These are phyloP conservation scores for Nicotiana tabacum DNA, from an alignment of 257 asterid genomes.

Conservation along the genomic window DNA sequence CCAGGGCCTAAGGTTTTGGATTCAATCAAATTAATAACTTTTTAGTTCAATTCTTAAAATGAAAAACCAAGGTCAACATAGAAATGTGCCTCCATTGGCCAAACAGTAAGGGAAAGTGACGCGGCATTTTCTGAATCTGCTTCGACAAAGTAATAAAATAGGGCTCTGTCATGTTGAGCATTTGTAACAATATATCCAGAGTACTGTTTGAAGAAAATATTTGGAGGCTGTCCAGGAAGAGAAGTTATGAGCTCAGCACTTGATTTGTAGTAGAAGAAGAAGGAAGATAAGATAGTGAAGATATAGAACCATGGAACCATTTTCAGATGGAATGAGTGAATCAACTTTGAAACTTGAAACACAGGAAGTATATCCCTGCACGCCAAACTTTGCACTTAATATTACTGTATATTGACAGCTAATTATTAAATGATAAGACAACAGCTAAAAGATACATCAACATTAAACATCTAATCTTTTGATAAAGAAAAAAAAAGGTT, in stretches of 20 bases:
- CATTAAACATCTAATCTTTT: no score
- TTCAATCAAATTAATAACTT: not conserved
- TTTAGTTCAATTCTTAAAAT: not conserved
- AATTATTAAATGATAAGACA: not conserved
- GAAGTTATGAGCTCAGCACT: constrained; percentile 15
- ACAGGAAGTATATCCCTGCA: not conserved
- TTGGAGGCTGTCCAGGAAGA: constrained; percentile 24
- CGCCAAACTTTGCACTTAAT: no score
- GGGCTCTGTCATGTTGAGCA: constrained; percentile 15
- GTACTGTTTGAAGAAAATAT: constrained; percentile 18
- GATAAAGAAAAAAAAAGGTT: no score
- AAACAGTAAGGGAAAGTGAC: constrained; percentile 19
- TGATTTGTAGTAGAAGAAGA: not conserved
- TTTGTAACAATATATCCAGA: constrained; percentile 26
- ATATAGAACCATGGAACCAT: constrained; percentile 5
- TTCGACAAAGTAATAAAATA: constrained; percentile 22
- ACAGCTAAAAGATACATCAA: no score
- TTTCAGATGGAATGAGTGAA: not conserved
- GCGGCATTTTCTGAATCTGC: constrained; percentile 17
- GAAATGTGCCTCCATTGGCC: constrained; percentile 27
- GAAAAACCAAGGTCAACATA: not conserved
- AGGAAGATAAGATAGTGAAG: not conserved
- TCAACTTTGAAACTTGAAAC: not conserved
- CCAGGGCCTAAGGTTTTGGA: constrained; percentile 15
- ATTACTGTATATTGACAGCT: not conserved